These are phyloP conservation scores for Blastobotrys arbuscula DNA, from an alignment of 1,139 yeast genomes.

Conservation along the genomic window DNA sequence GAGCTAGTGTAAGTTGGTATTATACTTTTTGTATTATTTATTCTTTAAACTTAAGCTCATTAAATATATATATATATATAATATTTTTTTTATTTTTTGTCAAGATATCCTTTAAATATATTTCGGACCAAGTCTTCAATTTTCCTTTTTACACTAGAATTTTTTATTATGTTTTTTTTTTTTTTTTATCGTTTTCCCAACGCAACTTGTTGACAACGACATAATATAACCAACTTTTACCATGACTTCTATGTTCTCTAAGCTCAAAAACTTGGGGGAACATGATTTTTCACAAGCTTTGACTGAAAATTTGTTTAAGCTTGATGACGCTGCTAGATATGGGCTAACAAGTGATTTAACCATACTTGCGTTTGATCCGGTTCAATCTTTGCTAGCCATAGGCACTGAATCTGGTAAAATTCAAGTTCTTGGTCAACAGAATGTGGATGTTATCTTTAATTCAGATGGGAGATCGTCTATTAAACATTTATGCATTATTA, in stretches of 20 bases:
- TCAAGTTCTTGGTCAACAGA: conserved; percentile 77
- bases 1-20: no score
- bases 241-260: conserved; percentile 27
- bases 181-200: no score
- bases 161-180: no score
- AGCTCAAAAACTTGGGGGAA: conserved; percentile 26
- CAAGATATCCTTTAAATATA: no score
- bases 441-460: conserved; percentile 64
- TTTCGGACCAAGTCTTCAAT: no score
- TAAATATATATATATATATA: no score
- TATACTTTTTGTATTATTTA: no score
- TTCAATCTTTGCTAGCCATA: conserved; percentile 78
- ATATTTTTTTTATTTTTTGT: no score
- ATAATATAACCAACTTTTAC: no score
- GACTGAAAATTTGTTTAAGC: conserved; percentile 33
- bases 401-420: conserved; percentile 67
- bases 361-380: conserved; percentile 77
- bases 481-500: conserved; percentile 56
- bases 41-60: no score
- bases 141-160: no score
- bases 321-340: conserved; percentile 40
- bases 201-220: no score
- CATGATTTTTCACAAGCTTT: conserved; percentile 33
- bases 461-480: conserved; percentile 43
- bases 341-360: conserved; percentile 57